A percentile compares a stretch with the other conserved stretches of the same genome.
Conservation (phyloP, 2,329 filamentous ascomycete genomes). For the Cordyceps fumosorosea region DNA sequence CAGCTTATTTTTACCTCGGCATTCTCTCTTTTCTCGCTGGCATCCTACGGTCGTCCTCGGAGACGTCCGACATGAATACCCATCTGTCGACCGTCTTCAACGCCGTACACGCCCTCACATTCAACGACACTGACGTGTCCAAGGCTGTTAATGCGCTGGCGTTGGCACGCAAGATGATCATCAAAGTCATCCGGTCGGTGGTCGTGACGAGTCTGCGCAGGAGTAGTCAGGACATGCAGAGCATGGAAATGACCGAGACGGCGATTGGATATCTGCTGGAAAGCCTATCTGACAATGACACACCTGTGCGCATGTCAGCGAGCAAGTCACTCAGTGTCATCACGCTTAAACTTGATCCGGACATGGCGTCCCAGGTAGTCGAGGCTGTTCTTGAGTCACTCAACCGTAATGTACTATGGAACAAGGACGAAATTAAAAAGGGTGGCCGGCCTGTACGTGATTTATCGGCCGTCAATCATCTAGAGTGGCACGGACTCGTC, state of each 20-base stretch:
- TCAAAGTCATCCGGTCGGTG: slow-evolving; percentile 78
- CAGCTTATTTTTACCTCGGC: slow-evolving; percentile 72
- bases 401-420: slow-evolving; percentile 51
- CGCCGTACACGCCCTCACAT: slow-evolving; percentile 53
- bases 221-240: slow-evolving; percentile 32
- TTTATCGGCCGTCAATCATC: slow-evolving; percentile 67
- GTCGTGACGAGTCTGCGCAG: slow-evolving; percentile 58
- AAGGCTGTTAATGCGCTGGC: slow-evolving; percentile 62
- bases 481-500: slow-evolving; percentile 89
- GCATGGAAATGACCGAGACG: slow-evolving; percentile 62
- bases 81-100: slow-evolving; percentile 62
- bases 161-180: slow-evolving; percentile 70
- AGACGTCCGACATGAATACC: slow-evolving; percentile 65
- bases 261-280: slow-evolving; percentile 77
- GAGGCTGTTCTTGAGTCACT: slow-evolving; percentile 74
- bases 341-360: slow-evolving; percentile 68
- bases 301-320: slow-evolving; percentile 80
- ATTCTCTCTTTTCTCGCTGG: slow-evolving; percentile 73
- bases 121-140: slow-evolving; percentile 40
- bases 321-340: slow-evolving; percentile 90
- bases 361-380: slow-evolving; percentile 81
- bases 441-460: slow-evolving; percentile 42
- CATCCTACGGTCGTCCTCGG: slow-evolving; percentile 60
- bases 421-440: slow-evolving; percentile 30
- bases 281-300: slow-evolving; percentile 77